These are phyloP conservation scores for Letharia lupina DNA, from an alignment of 495 filamentous ascomycete species.

Conservation along the genomic window DNA sequence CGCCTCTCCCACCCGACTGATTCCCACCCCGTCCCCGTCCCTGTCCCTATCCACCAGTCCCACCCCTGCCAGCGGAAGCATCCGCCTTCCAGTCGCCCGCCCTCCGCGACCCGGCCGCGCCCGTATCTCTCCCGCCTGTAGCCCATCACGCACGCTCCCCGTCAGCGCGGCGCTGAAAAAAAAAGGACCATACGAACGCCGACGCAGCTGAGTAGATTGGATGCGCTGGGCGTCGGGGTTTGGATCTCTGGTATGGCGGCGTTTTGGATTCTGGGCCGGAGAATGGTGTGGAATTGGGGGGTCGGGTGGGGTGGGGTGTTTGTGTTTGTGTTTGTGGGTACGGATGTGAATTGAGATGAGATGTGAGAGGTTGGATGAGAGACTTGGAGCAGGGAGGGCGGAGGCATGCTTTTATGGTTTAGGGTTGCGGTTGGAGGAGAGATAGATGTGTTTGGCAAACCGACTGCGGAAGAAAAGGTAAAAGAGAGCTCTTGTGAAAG, in stretches of 20 bases:
- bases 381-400: neutral
- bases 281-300: neutral
- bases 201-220: neutral
- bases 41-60: neutral
- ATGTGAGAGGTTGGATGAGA: neutral
- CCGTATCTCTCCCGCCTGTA: neutral
- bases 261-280: neutral
- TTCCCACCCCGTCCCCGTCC: no score
- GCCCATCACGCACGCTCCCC: neutral
- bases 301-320: no score
- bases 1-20: no score
- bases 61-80: neutral
- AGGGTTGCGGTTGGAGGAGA: neutral
- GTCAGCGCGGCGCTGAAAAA: no score
- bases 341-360: neutral
- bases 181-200: no score
- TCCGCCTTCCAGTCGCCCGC: neutral
- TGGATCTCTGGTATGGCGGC: neutral
- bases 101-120: neutral
- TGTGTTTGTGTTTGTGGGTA: neutral
- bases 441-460: neutral
- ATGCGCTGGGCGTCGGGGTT: no score
- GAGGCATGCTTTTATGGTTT: neutral
- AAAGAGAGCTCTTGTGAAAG: neutral
- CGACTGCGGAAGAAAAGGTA: neutral